Base-by-base conservation (phyloP, 2,329 filamentous ascomycete genomes). In the Juglanconis juglandina region DNA sequence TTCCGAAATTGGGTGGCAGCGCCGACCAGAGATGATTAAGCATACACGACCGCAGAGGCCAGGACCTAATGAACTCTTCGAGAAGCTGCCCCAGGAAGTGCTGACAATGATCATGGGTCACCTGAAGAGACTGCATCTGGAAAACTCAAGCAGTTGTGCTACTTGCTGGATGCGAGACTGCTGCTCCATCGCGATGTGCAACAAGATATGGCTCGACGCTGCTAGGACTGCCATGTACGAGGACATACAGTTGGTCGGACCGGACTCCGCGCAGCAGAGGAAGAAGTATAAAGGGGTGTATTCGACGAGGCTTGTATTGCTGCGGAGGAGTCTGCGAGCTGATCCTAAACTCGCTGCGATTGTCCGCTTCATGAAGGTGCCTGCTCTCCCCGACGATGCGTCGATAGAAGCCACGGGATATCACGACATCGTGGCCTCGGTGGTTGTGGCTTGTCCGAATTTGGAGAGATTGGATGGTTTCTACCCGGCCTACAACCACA, bases 101-200 rank as follows among this genome's bases (percentile, higher is more conserved):
- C 69, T 88, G 50, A 76, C 81, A 55, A 71, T 84, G 39, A 81
- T 87, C n/a, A 67, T 87, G 39, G 76, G 76, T 44, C 77, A 81
- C 57, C 71, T 88, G 17, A 82, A 78, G 67, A 72, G 75, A 42
- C 68, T 78, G 13, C 86, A 88, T 67, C 68, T 87, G 11, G 71
- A 70, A 6, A 67, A 71, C 13, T 72, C 73, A 3, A 81, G 78
- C 64, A 71, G 73, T 39, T 88, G 86, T 68, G 79, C 84, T 14
- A 87, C 86, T 17, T 88, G 86, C 69, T 87, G 83, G 81, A 86
- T 86, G 82, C 77, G 86, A 53, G 85, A 88, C 66, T 72, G 81
- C 35, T 82, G 79, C 65, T 79, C 77, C 47, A 69, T 87, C 46
- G 76, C 79, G 10, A 59, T 84, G 10, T 75, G 77, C 42, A 81